Conservation (phyloP, 768 basidiomycete species). For the Gloeopeniophorella convolvens region DNA sequence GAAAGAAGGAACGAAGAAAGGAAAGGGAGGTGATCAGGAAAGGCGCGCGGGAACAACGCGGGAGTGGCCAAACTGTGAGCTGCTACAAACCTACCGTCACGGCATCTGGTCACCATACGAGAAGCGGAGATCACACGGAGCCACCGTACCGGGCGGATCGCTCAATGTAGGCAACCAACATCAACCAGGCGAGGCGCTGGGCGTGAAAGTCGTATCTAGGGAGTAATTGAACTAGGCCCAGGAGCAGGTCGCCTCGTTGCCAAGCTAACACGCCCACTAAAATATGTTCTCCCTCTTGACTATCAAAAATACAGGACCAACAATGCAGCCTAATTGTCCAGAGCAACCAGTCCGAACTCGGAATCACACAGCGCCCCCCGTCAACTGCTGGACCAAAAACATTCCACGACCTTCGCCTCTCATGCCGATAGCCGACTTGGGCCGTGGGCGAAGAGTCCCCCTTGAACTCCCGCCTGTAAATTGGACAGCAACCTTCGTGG, state of each 20-base stretch:
- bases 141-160: too few relatives aligned
- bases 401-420: slow-evolving; percentile 69
- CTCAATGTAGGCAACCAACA: too few relatives aligned
- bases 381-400: slow-evolving; percentile 75
- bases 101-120: too few relatives aligned
- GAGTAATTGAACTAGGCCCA: too few relatives aligned
- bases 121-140: too few relatives aligned
- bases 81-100: too few relatives aligned
- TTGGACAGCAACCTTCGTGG: slow-evolving; percentile 57
- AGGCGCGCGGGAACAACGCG: background rate
- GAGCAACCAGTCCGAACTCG: background rate
- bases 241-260: too few relatives aligned
- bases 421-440: slow-evolving; percentile 74
- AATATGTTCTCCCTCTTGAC: background rate
- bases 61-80: slow-evolving; percentile 8
- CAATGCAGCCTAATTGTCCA: background rate
- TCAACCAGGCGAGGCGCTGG: background rate
- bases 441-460: slow-evolving; percentile 42
- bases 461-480: slow-evolving; percentile 30
- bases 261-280: too few relatives aligned
- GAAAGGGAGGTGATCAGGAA: background rate
- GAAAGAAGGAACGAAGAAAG: background rate
- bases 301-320: slow-evolving; percentile 8
- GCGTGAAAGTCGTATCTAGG: too few relatives aligned
- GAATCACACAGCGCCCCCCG: slow-evolving; percentile 37